Conservation (phyloP, 768 basidiomycete genomes). For the Agaricus subrufescens region DNA sequence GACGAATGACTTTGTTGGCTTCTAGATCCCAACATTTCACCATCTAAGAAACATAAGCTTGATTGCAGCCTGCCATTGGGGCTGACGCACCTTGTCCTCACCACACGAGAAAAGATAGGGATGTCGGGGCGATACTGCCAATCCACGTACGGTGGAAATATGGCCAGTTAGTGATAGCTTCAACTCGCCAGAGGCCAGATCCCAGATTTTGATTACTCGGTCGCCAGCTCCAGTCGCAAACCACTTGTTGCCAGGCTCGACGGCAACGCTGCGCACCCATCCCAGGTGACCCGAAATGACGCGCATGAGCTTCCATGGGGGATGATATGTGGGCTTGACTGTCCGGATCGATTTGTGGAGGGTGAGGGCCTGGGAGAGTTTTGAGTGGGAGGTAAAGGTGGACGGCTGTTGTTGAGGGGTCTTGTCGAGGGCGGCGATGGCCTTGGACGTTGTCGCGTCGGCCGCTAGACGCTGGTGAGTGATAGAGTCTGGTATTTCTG, state of each 20-base stretch:
- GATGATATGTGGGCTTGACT: conserved; percentile 93
- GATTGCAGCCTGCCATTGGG: neutral
- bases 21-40: conserved; percentile 99
- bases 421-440: conserved; percentile 74
- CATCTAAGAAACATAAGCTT: conserved; percentile 57
- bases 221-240: conserved; percentile 98
- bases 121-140: conserved; percentile 89
- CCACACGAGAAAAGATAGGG: conserved; percentile 97
- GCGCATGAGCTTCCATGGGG: conserved; percentile 92
- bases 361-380: conserved; percentile 84
- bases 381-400: conserved; percentile 57
- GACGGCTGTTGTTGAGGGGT: conserved; percentile 65
- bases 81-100: conserved; percentile 80
- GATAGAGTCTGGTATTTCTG: neutral
- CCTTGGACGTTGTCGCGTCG: conserved; percentile 51
- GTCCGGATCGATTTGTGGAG: conserved; percentile 92
- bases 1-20: conserved; percentile 97
- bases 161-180: conserved; percentile 97
- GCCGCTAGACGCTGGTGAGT: conserved; percentile 24
- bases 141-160: conserved; percentile 92
- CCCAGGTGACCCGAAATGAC: conserved; percentile 98
- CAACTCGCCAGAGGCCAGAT: conserved; percentile 93
- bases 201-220: conserved; percentile 98
- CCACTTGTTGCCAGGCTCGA: conserved; percentile 98
- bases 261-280: conserved; percentile 94